Percentiles rank a stretch among this genome's conserved stretches.
phyloP scores from a whole-genome alignment of 495 filamentous ascomycete species.

The Emericellopsis terricola region DNA sequence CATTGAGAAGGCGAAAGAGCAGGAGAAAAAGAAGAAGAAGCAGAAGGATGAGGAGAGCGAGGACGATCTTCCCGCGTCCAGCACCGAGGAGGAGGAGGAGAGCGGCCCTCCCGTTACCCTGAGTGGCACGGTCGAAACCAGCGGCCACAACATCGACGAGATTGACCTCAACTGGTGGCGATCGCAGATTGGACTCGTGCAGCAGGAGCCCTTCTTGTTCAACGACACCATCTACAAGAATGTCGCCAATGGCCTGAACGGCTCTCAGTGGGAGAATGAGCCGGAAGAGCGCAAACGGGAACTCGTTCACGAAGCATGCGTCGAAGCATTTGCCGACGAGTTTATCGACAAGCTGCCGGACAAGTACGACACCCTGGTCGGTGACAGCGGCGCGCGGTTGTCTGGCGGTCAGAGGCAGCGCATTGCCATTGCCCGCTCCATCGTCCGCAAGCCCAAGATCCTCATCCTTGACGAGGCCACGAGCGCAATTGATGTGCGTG shows the following conservation, averaged over 20 bases:
- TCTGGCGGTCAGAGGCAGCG: constrained; percentile 43
- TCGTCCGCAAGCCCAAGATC: constrained; percentile 57
- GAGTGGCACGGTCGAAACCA: constrained; percentile 32
- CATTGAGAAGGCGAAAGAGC: constrained; percentile 27
- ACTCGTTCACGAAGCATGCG: constrained; percentile 38
- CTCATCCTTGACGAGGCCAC: constrained; percentile 79
- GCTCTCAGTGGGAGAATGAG: constrained; percentile 34
- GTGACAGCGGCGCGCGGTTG: constrained; percentile 29
- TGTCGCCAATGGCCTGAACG: constrained; percentile 40
- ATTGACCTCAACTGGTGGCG: constrained; percentile 48
- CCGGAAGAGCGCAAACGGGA: constrained; percentile 31
- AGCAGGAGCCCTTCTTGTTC: constrained; percentile 61
- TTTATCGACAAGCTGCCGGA: constrained; percentile 43
- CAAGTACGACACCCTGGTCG: constrained; percentile 37
- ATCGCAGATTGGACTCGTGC: constrained; percentile 47
- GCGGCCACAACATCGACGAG: constrained; percentile 33
- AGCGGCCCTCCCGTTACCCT: constrained; percentile 21
- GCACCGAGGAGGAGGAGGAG: constrained; percentile 11
- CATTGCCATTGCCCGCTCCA: constrained; percentile 54
- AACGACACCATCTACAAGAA: constrained; percentile 51
- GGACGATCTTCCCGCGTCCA: constrained; percentile 11
- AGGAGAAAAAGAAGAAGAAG: constrained; percentile 22
- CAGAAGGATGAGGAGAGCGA: constrained; percentile 14
- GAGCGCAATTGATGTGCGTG: constrained; percentile 53
- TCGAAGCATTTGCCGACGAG: constrained; percentile 36